Conservation (phyloP, 345 rosid species). For the Camelina neglecta region DNA sequence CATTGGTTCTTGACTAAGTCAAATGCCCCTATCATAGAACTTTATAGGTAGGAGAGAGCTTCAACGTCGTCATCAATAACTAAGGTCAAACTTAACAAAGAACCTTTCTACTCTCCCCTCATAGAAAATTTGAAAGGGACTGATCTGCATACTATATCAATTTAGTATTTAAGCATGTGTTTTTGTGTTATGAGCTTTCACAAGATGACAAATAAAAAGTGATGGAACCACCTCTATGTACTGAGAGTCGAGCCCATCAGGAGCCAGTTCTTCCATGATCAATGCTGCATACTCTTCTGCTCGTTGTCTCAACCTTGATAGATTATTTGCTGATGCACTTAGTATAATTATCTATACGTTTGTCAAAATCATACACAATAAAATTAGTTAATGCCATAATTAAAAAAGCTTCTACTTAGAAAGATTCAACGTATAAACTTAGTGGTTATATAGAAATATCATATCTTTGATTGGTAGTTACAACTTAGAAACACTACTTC, state of each 20-base stretch:
- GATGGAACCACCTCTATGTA: conserved; percentile 77
- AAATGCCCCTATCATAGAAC: conserved; percentile 33
- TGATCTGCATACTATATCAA: conserved; percentile 8
- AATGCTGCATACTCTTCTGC: conserved; percentile 96
- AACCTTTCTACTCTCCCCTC: conserved; percentile 29
- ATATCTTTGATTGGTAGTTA: conserved; percentile 21
- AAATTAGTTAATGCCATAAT: neutral
- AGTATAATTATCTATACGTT: conserved; percentile 76
- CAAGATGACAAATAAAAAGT: conserved; percentile 4
- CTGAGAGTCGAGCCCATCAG: conserved; percentile 60
- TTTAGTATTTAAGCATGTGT: neutral
- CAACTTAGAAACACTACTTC: neutral
- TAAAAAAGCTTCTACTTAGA: conserved; percentile 15
- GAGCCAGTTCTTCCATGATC: conserved; percentile 85
- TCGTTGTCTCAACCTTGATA: conserved; percentile 89
- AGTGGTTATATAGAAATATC: conserved; percentile 3
- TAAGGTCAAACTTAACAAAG: conserved; percentile 31
- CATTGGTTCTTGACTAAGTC: conserved; percentile 39
- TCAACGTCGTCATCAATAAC: conserved; percentile 27
- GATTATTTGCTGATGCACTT: conserved; percentile 90
- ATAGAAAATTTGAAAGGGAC: neutral
- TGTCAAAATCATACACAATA: conserved; percentile 34
- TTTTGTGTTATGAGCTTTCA: conserved; percentile 18
- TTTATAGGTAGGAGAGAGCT: conserved; percentile 3
- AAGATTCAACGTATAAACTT: conserved; percentile 35